Percentiles rank a stretch among this genome's conserved stretches.
Evolutionary conservation across 108 stramenopile species (phyloP).

Genomic region (Cyclostephanos tholiformis): DNA sequence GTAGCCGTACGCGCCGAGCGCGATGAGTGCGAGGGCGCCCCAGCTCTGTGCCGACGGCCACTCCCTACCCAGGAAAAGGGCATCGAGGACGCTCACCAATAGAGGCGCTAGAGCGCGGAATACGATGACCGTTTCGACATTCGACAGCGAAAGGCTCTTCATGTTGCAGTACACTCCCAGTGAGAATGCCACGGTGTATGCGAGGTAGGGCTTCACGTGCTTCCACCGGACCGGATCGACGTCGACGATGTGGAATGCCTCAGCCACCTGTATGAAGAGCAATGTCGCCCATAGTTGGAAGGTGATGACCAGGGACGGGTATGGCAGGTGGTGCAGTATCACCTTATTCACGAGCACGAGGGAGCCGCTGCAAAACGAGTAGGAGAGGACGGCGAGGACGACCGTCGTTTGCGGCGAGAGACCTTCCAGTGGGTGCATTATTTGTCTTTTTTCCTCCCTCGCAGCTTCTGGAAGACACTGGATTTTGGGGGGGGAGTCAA

Average conservation of each 20-base stretch:
- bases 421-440: neutral
- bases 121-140: conserved; percentile 95
- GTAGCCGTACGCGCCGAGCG: conserved; percentile 80
- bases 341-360: conserved; percentile 86
- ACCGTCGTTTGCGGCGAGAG: conserved; percentile 26
- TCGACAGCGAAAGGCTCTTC: conserved; percentile 74
- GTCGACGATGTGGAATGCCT: conserved; percentile 46
- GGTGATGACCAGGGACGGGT: conserved; percentile 73
- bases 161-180: conserved; percentile 84
- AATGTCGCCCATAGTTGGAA: conserved; percentile 75
- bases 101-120: conserved; percentile 86
- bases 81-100: conserved; percentile 82
- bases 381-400: conserved; percentile 41
- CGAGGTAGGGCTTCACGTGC: conserved; percentile 75
- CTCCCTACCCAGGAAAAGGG: conserved; percentile 82
- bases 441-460: no score
- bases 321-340: conserved; percentile 73
- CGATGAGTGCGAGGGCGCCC: conserved; percentile 62
- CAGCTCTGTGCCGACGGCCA: conserved; percentile 76
- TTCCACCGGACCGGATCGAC: conserved; percentile 75
- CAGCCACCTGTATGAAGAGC: conserved; percentile 62
- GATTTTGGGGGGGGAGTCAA: no score
- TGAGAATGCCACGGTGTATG: conserved; percentile 82
- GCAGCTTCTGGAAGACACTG: no score
- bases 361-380: conserved; percentile 80